Evolutionary conservation across 306 rosid species (phyloP).

Genomic region (Luffa aegyptiaca): DNA sequence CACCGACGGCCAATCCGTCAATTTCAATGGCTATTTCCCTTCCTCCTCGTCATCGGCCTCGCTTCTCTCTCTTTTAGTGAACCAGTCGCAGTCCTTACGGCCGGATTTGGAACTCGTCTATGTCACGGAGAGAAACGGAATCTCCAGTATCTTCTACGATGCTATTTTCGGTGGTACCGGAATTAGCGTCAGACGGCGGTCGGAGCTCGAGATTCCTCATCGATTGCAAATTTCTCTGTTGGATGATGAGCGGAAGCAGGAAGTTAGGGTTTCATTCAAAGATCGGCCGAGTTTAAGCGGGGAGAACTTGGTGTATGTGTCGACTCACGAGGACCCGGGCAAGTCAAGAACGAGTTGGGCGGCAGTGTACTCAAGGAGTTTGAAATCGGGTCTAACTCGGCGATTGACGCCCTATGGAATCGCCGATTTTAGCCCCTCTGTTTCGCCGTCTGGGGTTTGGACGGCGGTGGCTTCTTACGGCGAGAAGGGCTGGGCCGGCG

Average conservation of each 20-base stretch:
- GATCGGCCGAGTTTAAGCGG: slow-evolving; percentile 57
- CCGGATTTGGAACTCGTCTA: slow-evolving; percentile 43
- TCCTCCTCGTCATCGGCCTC: slow-evolving; percentile 15
- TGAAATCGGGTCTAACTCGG: slow-evolving; percentile 45
- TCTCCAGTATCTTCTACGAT: slow-evolving; percentile 48
- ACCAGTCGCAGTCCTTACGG: slow-evolving; percentile 13
- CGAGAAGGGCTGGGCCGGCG: slow-evolving; percentile 56
- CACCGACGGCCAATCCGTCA: slow-evolving; percentile 70
- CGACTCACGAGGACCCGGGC: slow-evolving; percentile 61
- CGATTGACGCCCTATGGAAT: slow-evolving; percentile 59
- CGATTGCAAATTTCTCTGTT: slow-evolving; percentile 59
- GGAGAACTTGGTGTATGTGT: slow-evolving; percentile 41
- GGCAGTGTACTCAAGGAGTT: slow-evolving; percentile 67
- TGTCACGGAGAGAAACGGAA: slow-evolving; percentile 59
- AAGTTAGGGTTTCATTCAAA: slow-evolving; percentile 39
- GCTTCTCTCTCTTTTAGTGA: slow-evolving; percentile 19
- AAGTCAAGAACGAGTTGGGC: slow-evolving; percentile 57
- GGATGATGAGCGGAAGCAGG: background rate
- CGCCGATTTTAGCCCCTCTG: slow-evolving; percentile 77
- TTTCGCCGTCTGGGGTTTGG: slow-evolving; percentile 67
- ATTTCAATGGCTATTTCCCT: slow-evolving; percentile 81
- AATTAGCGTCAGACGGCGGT: slow-evolving; percentile 10
- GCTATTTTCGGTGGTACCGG: slow-evolving; percentile 18
- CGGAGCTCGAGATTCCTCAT: slow-evolving; percentile 26
- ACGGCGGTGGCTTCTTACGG: slow-evolving; percentile 90